Conservation (phyloP, 805 yeast genomes). For the Clavispora vitiphila region DNA sequence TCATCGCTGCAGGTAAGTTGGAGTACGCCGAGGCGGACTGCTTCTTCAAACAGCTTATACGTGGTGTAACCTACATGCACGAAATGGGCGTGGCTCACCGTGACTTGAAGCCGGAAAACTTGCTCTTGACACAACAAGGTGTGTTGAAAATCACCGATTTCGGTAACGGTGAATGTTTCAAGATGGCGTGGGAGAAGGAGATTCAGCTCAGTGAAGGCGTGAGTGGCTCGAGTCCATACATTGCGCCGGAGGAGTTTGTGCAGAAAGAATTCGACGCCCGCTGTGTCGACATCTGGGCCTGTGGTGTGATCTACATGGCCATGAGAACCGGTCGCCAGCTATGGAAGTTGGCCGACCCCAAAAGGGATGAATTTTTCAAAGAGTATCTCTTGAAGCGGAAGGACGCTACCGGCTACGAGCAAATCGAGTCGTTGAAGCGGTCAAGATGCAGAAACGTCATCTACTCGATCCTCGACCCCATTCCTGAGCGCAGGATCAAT, state of each 20-base stretch:
- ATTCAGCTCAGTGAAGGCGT: slow-evolving; percentile 69
- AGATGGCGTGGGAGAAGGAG: slow-evolving; percentile 78
- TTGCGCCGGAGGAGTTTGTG: slow-evolving; percentile 83
- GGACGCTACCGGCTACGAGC: slow-evolving; percentile 83
- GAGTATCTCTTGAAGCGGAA: slow-evolving; percentile 75
- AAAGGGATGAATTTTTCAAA: slow-evolving; percentile 74
- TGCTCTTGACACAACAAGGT: slow-evolving; percentile 69
- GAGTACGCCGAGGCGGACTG: slow-evolving; percentile 87
- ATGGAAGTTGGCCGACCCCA: slow-evolving; percentile 76
- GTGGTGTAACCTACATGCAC: slow-evolving; percentile 87
- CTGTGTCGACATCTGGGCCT: slow-evolving; percentile 84
- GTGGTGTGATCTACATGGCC: slow-evolving; percentile 90
- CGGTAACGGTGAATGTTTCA: slow-evolving; percentile 79
- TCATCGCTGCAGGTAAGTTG: slow-evolving; percentile 70
- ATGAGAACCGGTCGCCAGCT: slow-evolving; percentile 92
- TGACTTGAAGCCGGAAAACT: slow-evolving; percentile 85
- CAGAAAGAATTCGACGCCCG: slow-evolving; percentile 70
- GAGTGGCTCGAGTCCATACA: slow-evolving; percentile 84
- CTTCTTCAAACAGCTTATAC: slow-evolving; percentile 76
- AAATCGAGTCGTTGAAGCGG: slow-evolving; percentile 78
- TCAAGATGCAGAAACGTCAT: slow-evolving; percentile 91
- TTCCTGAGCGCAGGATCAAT: slow-evolving; percentile 79
- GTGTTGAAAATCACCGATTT: slow-evolving; percentile 79
- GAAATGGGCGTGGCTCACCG: slow-evolving; percentile 86
- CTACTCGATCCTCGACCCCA: slow-evolving; percentile 89